Evolutionary conservation across 2,329 filamentous ascomycete genomes (phyloP).

Genomic region (Beauveria sp.): DNA sequence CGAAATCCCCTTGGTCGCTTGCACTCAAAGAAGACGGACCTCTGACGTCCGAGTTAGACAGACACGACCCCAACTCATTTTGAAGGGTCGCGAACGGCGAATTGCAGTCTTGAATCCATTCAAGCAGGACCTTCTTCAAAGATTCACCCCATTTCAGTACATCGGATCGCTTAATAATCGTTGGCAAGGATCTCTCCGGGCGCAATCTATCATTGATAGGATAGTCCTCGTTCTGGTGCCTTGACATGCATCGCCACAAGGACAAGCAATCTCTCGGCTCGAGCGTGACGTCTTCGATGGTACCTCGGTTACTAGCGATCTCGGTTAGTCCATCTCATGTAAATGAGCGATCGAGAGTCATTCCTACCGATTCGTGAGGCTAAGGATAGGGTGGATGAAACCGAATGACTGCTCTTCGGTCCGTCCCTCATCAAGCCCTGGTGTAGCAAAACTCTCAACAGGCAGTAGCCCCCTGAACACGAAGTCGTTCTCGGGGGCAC

Average conservation of each 20-base stretch:
- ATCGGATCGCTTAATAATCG: conserved; percentile 54
- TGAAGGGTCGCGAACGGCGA: conserved; percentile 38
- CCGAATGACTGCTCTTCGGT: conserved; percentile 41
- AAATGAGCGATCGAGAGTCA: background rate
- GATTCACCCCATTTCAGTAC: conserved; percentile 56
- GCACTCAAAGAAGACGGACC: too few relatives aligned
- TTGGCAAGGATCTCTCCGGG: conserved; percentile 40
- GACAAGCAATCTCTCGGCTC: conserved; percentile 64
- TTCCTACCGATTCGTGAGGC: conserved; percentile 47
- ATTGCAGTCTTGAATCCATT: conserved; percentile 49
- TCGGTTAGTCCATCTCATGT: background rate
- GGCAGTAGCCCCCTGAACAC: conserved; percentile 17
- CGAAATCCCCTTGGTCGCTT: background rate
- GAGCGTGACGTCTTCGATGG: conserved; percentile 59
- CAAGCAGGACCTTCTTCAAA: conserved; percentile 49
- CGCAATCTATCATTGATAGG: conserved; percentile 41
- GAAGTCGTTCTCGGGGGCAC: conserved; percentile 33
- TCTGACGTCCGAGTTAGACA: background rate
- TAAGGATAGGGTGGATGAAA: conserved; percentile 60
- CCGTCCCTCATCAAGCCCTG: conserved; percentile 35
- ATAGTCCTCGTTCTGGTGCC: conserved; percentile 43
- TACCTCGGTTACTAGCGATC: conserved; percentile 40
- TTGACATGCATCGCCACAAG: conserved; percentile 57
- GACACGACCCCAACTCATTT: conserved; percentile 30
- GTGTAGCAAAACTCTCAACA: conserved; percentile 45